A percentile compares a stretch with the other conserved stretches of the same genome.
Evolutionary conservation across 192 early-diverging fungal species (phyloP).

Genomic region (Coemansia aciculifera): DNA sequence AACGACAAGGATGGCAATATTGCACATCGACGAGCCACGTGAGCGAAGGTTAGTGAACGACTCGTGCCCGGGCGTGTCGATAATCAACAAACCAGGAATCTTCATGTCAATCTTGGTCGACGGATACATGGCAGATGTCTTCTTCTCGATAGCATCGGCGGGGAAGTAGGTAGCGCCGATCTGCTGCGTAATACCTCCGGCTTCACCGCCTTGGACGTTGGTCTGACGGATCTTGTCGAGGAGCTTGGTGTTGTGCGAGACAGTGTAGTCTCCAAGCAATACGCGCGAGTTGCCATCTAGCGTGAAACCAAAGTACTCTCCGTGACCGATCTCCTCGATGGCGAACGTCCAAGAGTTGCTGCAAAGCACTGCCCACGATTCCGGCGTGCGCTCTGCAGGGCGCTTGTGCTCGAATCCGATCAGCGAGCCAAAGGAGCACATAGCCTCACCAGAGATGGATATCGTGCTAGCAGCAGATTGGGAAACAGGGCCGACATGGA

Average conservation of each 20-base stretch:
- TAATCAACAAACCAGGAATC: slow-evolving; percentile 90
- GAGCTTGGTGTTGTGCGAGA: slow-evolving; percentile 85
- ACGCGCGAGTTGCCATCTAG: slow-evolving; percentile 61
- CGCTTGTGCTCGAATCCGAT: slow-evolving; percentile 19
- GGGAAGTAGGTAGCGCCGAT: slow-evolving; percentile 99
- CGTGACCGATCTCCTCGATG: slow-evolving; percentile 37
- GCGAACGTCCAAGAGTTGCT: slow-evolving; percentile 44
- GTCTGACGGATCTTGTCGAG: slow-evolving; percentile 99
- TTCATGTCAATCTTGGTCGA: slow-evolving; percentile 68
- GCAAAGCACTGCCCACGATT: slow-evolving; percentile 8
- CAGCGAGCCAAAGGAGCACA: slow-evolving; percentile 14
- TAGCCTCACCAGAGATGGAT: slow-evolving; percentile 22
- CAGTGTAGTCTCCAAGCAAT: slow-evolving; percentile 54
- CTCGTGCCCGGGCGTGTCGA: slow-evolving; percentile 99
- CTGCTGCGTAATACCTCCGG: slow-evolving; percentile 99
- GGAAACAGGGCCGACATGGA: slow-evolving; percentile 25
- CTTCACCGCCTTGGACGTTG: slow-evolving; percentile 99
- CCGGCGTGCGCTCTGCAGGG: background rate
- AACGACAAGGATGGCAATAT: slow-evolving; percentile 98
- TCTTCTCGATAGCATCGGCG: slow-evolving; percentile 87
- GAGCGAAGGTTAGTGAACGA: slow-evolving; percentile 96
- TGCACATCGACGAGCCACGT: slow-evolving; percentile 95
- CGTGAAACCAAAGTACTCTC: slow-evolving; percentile 59
- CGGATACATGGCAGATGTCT: slow-evolving; percentile 79
- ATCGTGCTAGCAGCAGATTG: slow-evolving; percentile 2